Conservation (phyloP, 306 rosid genomes). For the Rosa persica region DNA sequence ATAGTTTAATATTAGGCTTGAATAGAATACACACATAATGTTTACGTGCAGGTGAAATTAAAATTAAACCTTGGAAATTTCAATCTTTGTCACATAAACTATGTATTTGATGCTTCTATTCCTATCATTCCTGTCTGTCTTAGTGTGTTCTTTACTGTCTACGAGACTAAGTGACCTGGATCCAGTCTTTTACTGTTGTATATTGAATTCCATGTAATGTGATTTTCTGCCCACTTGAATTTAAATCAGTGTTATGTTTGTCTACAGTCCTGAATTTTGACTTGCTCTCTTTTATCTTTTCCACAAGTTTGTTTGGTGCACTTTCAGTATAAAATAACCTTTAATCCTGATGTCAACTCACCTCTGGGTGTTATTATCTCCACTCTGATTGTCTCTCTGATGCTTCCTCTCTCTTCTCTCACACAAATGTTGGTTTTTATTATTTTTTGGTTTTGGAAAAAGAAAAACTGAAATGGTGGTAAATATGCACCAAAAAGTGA, state of each 20-base stretch:
- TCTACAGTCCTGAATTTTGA: slow-evolving; percentile 35
- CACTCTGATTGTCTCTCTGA: slow-evolving; percentile 16
- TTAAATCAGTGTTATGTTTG: slow-evolving; percentile 24
- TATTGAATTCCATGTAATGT: slow-evolving; percentile 33
- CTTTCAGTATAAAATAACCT: slow-evolving; percentile 28
- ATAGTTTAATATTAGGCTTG: slow-evolving; percentile 26
- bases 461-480: slow-evolving; percentile 16
- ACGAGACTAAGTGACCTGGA: slow-evolving; percentile 70
- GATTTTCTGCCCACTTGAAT: slow-evolving; percentile 36
- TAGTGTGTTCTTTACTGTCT: slow-evolving; percentile 31
- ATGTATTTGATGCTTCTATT: slow-evolving; percentile 66
- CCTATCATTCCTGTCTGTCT: slow-evolving; percentile 30
- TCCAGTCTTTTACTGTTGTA: slow-evolving; percentile 48
- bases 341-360: slow-evolving; percentile 44
- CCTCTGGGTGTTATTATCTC: slow-evolving; percentile 32
- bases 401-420: background rate
- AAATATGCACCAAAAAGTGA: background rate
- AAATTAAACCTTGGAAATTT: slow-evolving; percentile 38
- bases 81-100: slow-evolving; percentile 45
- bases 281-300: slow-evolving; percentile 23
- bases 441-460: background rate
- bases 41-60: slow-evolving; percentile 26
- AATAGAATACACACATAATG: slow-evolving; percentile 20
- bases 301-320: slow-evolving; percentile 23
- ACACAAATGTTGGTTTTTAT: background rate